A percentile compares a stretch with the other conserved stretches of the same genome.
These are phyloP conservation scores for Mucor velutinosus DNA, from an alignment of 371 early-diverging fungal genomes.

Conservation along the genomic window DNA sequence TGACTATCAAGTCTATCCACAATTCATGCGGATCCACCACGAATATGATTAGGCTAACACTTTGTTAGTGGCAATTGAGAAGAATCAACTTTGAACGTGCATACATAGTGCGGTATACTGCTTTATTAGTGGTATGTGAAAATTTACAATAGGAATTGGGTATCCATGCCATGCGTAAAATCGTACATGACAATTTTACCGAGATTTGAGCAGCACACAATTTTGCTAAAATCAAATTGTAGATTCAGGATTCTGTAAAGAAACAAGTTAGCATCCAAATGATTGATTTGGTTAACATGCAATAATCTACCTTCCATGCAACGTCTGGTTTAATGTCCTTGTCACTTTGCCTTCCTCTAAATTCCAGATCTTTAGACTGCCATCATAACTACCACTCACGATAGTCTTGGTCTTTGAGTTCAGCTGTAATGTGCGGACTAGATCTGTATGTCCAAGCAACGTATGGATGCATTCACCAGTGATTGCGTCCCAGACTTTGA, in stretches of 20 bases:
- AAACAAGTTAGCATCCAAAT: constrained; percentile 5
- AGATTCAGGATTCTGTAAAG: constrained; percentile 81
- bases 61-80: no score
- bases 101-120: background rate
- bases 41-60: no score
- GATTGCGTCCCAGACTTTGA: constrained; percentile 92
- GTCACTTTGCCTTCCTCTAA: constrained; percentile 55
- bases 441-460: constrained; percentile 72
- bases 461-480: constrained; percentile 37
- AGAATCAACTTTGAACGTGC: no score
- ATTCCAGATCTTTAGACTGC: constrained; percentile 85
- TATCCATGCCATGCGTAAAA: constrained; percentile 71
- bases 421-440: constrained; percentile 77
- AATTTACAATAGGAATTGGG: constrained; percentile 50
- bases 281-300: background rate
- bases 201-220: constrained; percentile 84
- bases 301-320: constrained; percentile 57
- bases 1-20: no score
- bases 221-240: constrained; percentile 78
- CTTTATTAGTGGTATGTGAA: background rate
- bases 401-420: constrained; percentile 51
- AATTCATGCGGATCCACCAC: no score
- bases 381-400: constrained; percentile 84
- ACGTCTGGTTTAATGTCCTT: constrained; percentile 58
- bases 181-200: constrained; percentile 82